phyloP scores from a whole-genome alignment of 2,329 filamentous ascomycete genomes.

The Magnaporthales sp. region DNA sequence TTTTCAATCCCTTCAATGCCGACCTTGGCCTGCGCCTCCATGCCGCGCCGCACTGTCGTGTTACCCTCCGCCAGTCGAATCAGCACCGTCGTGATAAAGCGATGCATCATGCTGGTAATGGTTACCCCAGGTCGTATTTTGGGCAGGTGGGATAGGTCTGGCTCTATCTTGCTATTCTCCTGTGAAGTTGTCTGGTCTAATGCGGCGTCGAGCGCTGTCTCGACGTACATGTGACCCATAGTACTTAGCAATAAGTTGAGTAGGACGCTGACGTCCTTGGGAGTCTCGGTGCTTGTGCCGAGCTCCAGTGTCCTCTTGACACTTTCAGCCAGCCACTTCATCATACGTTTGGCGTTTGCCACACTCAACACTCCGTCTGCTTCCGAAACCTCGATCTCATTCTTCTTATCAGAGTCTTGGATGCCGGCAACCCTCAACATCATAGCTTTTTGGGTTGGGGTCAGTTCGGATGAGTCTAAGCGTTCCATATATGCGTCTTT shows the following conservation, averaged over 20 bases:
- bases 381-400: constrained; percentile 84
- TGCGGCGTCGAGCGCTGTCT: constrained; percentile 60
- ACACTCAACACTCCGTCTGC: constrained; percentile 79
- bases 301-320: constrained; percentile 86
- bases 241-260: constrained; percentile 75
- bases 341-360: constrained; percentile 91
- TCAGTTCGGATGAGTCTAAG: constrained; percentile 81
- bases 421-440: constrained; percentile 84
- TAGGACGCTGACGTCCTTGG: constrained; percentile 84
- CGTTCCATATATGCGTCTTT: constrained; percentile 87
- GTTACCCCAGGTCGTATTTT: constrained; percentile 74
- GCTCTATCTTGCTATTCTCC: constrained; percentile 73
- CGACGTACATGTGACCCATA: constrained; percentile 76
- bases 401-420: constrained; percentile 66
- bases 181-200: constrained; percentile 66
- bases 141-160: constrained; percentile 77
- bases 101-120: constrained; percentile 87
- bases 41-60: constrained; percentile 79
- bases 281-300: constrained; percentile 78
- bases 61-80: constrained; percentile 84
- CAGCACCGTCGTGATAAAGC: constrained; percentile 83
- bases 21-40: constrained; percentile 72
- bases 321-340: constrained; percentile 93
- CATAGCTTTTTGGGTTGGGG: constrained; percentile 80
- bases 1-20: constrained; percentile 74